Evolutionary conservation across 352 stramenopile genomes (phyloP), one percentile per base, ranked within the genome.

Genomic region (Globisporangium apiculatum): DNA sequence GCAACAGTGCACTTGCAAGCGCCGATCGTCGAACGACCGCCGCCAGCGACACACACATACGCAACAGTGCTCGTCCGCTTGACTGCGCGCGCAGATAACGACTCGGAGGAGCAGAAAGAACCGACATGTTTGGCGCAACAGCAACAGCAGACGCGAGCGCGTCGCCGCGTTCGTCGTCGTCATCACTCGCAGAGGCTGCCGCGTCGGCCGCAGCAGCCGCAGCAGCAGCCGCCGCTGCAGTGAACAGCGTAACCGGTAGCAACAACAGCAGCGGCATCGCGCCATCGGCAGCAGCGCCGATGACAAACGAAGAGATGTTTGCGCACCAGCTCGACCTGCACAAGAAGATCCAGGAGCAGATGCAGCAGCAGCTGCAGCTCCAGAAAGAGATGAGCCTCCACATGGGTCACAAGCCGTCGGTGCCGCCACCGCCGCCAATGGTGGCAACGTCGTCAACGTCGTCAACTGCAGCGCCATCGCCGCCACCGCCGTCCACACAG

Each of bases 331-430:
- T 93, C 57, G 71, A 89, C 53, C 53, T 93, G 66, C 83, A 93
- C 72, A 81, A 86, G 61, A 82, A 86, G 58, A 93, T 93, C 49
- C 83, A 93, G 71, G 75, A 91, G 60, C 83, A 93, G 62, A 93
- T 93, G 80, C 78, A 91, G 66, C 60, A 91, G 60, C 83, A 93
- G 58, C 84, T 93, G 76, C 78, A 91, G 63, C 60, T 91, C 38
- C 83, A 93, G 60, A 88, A 88, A 73, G 83, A 93, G 68, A 90
- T 93, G 78, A 91, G 75, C 59, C 60, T 86, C 60, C 78, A 91
- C 62, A 67, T 93, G 53, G 71, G 75, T 14, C 64, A 55, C n/a
- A 55, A 55, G 38, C 36, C 51, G 7, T 55, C 51, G 51, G 72
- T 14, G 11, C 31, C 35, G 49, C 5, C 31, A 15, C 49, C 9